phyloP scores from a whole-genome alignment of 768 basidiomycete species.

The Hemileccinum impolitum region DNA sequence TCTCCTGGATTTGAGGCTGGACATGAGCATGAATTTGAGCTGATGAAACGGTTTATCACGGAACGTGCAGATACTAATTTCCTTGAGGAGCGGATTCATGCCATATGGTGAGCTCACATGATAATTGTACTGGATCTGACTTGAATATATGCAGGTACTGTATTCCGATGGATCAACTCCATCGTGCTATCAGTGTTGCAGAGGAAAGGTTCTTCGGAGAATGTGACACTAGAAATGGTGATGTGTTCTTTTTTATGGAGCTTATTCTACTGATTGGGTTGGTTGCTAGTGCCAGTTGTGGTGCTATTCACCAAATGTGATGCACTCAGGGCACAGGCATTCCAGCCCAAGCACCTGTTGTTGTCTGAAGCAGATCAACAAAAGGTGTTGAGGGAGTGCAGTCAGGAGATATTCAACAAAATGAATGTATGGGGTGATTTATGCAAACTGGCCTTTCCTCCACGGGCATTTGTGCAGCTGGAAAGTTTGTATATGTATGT shows the following conservation, averaged over 20 bases:
- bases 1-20: too few species aligned
- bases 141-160: neutral
- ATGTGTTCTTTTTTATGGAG: neutral
- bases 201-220: neutral
- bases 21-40: too few species aligned
- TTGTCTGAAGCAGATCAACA: neutral
- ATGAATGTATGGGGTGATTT: neutral
- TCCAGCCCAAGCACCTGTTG: neutral
- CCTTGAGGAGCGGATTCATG: too few species aligned
- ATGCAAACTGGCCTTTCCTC: neutral
- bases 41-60: neutral
- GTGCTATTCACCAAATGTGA: neutral
- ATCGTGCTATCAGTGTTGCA: too few species aligned
- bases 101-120: neutral
- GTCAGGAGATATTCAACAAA: neutral
- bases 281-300: neutral
- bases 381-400: neutral
- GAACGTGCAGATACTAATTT: neutral
- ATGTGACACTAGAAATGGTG: neutral
- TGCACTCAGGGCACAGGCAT: too few species aligned
- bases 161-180: neutral
- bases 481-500: neutral
- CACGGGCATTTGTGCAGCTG: neutral
- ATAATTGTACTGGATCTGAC: neutral
- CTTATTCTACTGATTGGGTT: neutral